These are phyloP conservation scores for Pyrenula massariospora DNA, from an alignment of 495 filamentous ascomycete genomes.

Conservation along the genomic window DNA sequence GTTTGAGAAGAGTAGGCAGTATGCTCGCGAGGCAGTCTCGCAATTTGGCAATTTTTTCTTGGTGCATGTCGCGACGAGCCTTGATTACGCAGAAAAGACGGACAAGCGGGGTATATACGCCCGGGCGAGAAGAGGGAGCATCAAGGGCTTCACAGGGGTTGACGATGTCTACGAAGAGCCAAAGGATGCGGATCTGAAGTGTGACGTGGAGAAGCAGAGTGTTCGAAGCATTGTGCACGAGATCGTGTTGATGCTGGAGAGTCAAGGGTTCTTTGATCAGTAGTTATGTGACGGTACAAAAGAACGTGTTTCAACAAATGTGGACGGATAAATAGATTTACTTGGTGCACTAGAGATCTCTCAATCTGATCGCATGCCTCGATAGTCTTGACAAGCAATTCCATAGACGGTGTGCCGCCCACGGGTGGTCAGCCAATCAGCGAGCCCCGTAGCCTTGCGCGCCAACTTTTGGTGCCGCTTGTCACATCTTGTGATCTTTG, in stretches of 20 bases:
- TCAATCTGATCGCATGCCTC: no score
- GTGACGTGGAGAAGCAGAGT: slow-evolving; percentile 73
- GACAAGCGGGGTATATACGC: slow-evolving; percentile 88
- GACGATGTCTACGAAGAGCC: slow-evolving; percentile 95
- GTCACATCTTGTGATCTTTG: no score
- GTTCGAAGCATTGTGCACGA: slow-evolving; percentile 93
- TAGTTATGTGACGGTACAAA: slow-evolving; percentile 1
- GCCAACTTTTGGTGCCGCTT: no score
- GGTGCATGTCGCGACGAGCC: slow-evolving; percentile 84
- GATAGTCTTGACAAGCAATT: no score
- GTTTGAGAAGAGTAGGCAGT: slow-evolving; percentile 62
- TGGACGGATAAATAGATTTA: no score
- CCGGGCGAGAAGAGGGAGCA: slow-evolving; percentile 76
- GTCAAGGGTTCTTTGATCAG: slow-evolving; percentile 55
- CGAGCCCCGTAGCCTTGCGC: no score
- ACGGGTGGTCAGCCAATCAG: no score
- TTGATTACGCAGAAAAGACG: slow-evolving; percentile 88
- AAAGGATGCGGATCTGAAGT: slow-evolving; percentile 67
- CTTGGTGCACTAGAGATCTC: no score
- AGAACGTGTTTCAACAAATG: no score
- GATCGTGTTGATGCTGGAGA: slow-evolving; percentile 88
- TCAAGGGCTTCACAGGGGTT: slow-evolving; percentile 97
- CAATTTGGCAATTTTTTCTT: slow-evolving; percentile 87
- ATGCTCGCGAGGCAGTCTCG: slow-evolving; percentile 73
- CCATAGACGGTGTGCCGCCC: no score